Base-by-base conservation (phyloP, 352 stramenopile genomes). In the Globisporangium parvum region DNA sequence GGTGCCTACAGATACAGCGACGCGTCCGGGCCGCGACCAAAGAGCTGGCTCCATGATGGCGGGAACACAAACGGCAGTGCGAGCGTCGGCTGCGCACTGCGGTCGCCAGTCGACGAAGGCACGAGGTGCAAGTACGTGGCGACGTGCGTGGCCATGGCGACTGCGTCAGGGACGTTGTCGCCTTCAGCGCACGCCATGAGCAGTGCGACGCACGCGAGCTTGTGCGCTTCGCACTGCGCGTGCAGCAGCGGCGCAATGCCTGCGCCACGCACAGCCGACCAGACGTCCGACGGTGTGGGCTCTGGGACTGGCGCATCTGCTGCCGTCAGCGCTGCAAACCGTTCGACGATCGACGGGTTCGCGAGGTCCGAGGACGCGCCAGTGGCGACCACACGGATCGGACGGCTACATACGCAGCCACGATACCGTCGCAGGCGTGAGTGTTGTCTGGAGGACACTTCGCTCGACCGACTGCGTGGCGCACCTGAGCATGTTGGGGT, bases 121-220 rank as follows among this genome's bases (percentile, higher is more conserved):
- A 42, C 41, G 0, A 70, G 51, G 33, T 70, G 60, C 47, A 90
- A 54, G 46, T 77, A 87, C 4, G 61, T 60, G 3, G 75, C 65
- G 40, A 90, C 57, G 26, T 84, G 67, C n/a, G 65, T 70, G 14
- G 77, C 61, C 64, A 91, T 74, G 4, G 67, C 67, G 20, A 70
- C 64, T 8, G 83, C 83, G 21, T 93, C 80, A 0, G 77, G 77
- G 6, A 93, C 78, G 60, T 93, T 93, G 64, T 93, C 78, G 11
- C 83, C 83, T 61, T 93, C 83, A 0, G 83, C 71, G 49, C 80
- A 91, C 17, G 75, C 69, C 70, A 91, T 77, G 40, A 93, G 51
- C 47, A 85, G 75, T 28, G 75, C 72, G 9, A 87, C 68, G 21
- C 86, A 77, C 24, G 70, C 55, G 23, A 83, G 21, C 14, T 73